Evolutionary conservation across 1,284 basidiomycete species (phyloP).

Genomic region (Ganoderma boninense): DNA sequence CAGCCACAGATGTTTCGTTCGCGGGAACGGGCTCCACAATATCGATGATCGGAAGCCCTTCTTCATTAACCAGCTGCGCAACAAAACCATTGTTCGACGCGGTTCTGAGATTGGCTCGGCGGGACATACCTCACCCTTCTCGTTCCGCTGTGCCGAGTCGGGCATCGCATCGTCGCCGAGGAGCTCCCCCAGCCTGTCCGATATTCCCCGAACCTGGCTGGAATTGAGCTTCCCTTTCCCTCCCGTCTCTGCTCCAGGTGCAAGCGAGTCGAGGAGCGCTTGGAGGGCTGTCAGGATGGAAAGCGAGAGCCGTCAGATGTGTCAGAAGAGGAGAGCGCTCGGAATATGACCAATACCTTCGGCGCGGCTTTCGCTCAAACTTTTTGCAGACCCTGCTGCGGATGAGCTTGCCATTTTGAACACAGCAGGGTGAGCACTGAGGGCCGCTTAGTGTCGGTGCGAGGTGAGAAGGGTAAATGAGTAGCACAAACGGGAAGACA

Average conservation of each 20-base stretch:
- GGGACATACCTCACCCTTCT: slow-evolving; percentile 68
- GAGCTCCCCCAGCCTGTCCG: slow-evolving; percentile 67
- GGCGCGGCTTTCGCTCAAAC: slow-evolving; percentile 42
- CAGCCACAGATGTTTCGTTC: slow-evolving; percentile 17
- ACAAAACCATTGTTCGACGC: slow-evolving; percentile 24
- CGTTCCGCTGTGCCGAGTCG: slow-evolving; percentile 51
- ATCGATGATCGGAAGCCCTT: slow-evolving; percentile 80
- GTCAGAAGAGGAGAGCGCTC: slow-evolving; percentile 18
- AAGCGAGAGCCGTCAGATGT: slow-evolving; percentile 23
- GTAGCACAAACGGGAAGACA: background rate
- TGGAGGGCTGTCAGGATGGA: slow-evolving; percentile 52
- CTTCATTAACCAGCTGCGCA: slow-evolving; percentile 71
- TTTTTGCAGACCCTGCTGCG: slow-evolving; percentile 32
- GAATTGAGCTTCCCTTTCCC: slow-evolving; percentile 49
- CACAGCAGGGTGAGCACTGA: background rate
- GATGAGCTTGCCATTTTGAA: slow-evolving; percentile 25
- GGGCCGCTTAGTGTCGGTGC: background rate
- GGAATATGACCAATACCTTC: slow-evolving; percentile 39
- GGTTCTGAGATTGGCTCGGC: slow-evolving; percentile 11
- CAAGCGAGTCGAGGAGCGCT: slow-evolving; percentile 59
- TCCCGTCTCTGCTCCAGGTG: slow-evolving; percentile 41
- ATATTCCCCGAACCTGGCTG: slow-evolving; percentile 61
- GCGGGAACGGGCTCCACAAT: slow-evolving; percentile 67
- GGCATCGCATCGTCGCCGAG: slow-evolving; percentile 55
- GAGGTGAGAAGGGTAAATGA: background rate